Evolutionary conservation across 2,329 filamentous ascomycete species (phyloP), one percentile per base, ranked within the genome.

Genomic region (Calonectria multiphialidica): DNA sequence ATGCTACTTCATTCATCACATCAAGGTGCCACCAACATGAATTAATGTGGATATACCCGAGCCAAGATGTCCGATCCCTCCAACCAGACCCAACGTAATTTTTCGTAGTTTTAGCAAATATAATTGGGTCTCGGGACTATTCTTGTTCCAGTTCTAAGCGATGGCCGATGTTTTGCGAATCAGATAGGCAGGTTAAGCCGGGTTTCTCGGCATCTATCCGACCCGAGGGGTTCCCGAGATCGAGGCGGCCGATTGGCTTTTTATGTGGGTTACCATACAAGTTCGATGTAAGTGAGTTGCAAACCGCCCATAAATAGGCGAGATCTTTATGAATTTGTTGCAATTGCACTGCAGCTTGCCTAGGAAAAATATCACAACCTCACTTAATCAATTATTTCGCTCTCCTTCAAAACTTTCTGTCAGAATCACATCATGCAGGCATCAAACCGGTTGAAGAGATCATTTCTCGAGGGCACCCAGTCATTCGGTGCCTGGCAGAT

Each of bases 371-470:
- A 23, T 30, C 13, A 4, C 25, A 30, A 16, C 8, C 6, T n/a
- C n/a, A n/a, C n/a, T n/a, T n/a, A n/a, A n/a, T n/a, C n/a, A n/a
- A 30, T 16, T 28, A n/a, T 30, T n/a, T 50, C 5, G 5, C 23
- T 21, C 4, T 3, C 2, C 12, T 33, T 35, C 15, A 9, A 18
- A 13, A 50, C 5, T 9, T 8, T 10, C 16, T 6, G 8, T 6
- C 30, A 47, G 5, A 44, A 65, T 53, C 66, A 62, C 45, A 75
- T 63, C 44, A 86, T 88, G 85, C 78, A 84, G 67, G 77, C 80
- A n/a, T 83, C 85, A 63, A 89, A 88, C 77, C 83, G 82, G 64
- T 80, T 91, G 71, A 87, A 85, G 78, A 83, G 83, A 63, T 84
- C 84, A 23, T 87, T 91, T 72, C 76, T 82, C 30, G 84, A 87